Percentiles rank a stretch among this genome's conserved stretches.
phyloP scores from a whole-genome alignment of 2,329 filamentous ascomycete genomes.

The Leptographium procerum region DNA sequence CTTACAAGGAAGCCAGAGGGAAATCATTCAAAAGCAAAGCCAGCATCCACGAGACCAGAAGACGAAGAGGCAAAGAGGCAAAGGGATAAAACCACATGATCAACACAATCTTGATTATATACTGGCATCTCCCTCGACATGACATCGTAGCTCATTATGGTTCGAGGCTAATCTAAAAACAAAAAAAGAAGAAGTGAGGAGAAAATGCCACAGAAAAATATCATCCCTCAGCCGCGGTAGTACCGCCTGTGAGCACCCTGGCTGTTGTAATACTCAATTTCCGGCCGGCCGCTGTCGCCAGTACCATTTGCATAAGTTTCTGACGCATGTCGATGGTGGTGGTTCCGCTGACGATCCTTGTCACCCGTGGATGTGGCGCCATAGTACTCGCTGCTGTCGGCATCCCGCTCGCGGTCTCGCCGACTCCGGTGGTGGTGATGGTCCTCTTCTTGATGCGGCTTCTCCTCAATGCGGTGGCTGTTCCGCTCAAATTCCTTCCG shows the following conservation, averaged over 20 bases:
- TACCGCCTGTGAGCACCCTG: constrained; percentile 5
- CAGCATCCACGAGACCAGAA: neutral
- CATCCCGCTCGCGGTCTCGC: constrained; percentile 12
- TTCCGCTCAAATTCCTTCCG: constrained; percentile 25
- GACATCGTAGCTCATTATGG: neutral
- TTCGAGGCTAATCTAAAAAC: neutral
- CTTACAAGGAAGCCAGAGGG: too few species aligned
- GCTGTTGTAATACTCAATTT: constrained; percentile 9
- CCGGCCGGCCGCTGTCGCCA: neutral
- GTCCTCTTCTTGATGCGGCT: constrained; percentile 5
- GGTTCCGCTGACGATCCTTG: neutral
- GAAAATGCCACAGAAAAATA: neutral
- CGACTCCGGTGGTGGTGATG: neutral
- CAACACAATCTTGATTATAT: neutral
- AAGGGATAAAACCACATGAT: too few species aligned
- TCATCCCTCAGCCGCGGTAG: constrained; percentile 2
- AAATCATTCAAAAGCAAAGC: neutral
- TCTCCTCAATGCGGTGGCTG: neutral
- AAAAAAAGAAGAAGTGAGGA: neutral
- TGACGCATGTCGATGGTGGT: constrained; percentile 6
- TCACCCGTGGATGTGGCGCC: neutral
- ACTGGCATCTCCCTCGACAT: neutral
- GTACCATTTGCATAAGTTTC: neutral
- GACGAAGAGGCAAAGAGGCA: too few species aligned
- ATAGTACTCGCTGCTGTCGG: neutral